Evolutionary conservation across 257 asterid genomes (phyloP), one percentile per base, ranked within the genome.

Genomic region (Solanum raphanifolium): DNA sequence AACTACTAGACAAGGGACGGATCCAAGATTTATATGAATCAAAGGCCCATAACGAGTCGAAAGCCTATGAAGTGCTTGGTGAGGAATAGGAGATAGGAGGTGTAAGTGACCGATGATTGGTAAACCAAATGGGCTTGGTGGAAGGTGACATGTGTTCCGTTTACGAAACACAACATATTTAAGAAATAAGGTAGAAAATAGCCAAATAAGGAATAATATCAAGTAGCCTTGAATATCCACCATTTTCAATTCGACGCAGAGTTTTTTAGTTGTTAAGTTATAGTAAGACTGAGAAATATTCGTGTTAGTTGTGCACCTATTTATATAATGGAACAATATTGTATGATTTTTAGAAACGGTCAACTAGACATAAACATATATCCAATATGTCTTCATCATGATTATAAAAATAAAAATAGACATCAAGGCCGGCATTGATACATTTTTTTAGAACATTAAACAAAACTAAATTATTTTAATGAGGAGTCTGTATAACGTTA

Each of bases 21-120:
- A 94, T 10, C 98, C 98, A 2, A 95, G 94, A 87, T 35, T 83
- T 13, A 95, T 15, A 84, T 92, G 94, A 11, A 95, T 88, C 52
- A 95, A 88, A 9, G 94, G 94, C 48, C 98, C 98, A 25, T 91
- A 87, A 15, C 88, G 90, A 25, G 78, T 72, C 4, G 96, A 91
- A 52, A 95, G 95, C 48, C 48, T 92, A 76, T 93, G 93, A 74
- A 95, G 92, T 86, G 96, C 93, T 88, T 95, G 98, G 91, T 95
- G 98, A 68, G 98, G 98, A 75, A 94, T 92, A 9, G 98, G 95
- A 43, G 94, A 91, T 0, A 94, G 90, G 86, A 94, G 98, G 84
- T 95, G 98, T 86, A 95, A 95, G 87, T 95, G 98, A 46, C 98
- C 97, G 16, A 95, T 93, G 88, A 95, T 88, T 0, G 98, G 98